A percentile compares a stretch with the other conserved stretches of the same genome.
Conservation (phyloP, 495 filamentous ascomycete species). For the Penicillium bovifimosum region DNA sequence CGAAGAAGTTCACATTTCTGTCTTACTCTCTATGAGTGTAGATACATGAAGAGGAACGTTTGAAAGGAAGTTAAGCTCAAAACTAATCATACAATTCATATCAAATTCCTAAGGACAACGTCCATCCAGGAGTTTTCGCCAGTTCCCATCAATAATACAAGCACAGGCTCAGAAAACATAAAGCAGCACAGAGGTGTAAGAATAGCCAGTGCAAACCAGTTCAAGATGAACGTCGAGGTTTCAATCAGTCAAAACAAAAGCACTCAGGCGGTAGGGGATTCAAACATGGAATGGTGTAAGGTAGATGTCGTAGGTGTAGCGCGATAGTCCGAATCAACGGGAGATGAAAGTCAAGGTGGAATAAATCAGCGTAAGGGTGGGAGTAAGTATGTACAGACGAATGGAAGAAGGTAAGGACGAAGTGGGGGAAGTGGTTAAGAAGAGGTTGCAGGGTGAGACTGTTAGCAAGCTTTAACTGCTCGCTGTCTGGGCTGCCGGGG, state of each 20-base stretch:
- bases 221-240: constrained; percentile 16
- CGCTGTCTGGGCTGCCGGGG: constrained; percentile 39
- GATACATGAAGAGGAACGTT: no score
- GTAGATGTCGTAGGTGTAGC: constrained; percentile 14
- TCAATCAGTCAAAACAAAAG: constrained; percentile 5
- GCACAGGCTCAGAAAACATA: constrained; percentile 23
- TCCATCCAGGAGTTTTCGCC: constrained; percentile 22
- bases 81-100: constrained; percentile 39
- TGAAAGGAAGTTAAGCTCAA: constrained; percentile 6
- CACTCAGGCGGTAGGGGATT: constrained; percentile 10
- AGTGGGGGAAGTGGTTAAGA: not conserved
- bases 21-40: no score
- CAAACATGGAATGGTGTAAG: constrained; percentile 8
- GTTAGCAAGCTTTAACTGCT: constrained; percentile 21
- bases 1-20: no score
- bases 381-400: constrained; percentile 39
- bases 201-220: constrained; percentile 20
- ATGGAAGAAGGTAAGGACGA: constrained; percentile 9
- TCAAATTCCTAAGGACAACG: constrained; percentile 24
- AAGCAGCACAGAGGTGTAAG: constrained; percentile 19
- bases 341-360: constrained; percentile 5
- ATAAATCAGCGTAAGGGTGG: constrained; percentile 22
- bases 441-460: not conserved
- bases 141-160: constrained; percentile 37
- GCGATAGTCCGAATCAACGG: constrained; percentile 15